A percentile compares a stretch with the other conserved stretches of the same genome.
Evolutionary conservation across 2,329 filamentous ascomycete genomes (phyloP).

Genomic region (Fonsecaea nubica): DNA sequence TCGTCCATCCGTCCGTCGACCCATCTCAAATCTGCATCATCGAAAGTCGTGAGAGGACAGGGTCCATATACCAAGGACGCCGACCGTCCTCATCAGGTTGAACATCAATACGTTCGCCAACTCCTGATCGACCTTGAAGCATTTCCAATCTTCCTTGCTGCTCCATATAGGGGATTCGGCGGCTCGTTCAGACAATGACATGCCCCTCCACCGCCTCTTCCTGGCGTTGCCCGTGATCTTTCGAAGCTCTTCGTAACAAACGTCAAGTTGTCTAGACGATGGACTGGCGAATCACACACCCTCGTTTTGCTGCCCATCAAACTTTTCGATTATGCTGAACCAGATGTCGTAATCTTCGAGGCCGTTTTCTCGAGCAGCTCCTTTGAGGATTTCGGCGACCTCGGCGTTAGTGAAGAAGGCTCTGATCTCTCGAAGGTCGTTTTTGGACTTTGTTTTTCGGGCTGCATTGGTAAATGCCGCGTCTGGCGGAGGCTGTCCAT

Average conservation of each 20-base stretch:
- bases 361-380: conserved; percentile 6
- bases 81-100: no score
- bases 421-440: not conserved
- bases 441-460: not conserved
- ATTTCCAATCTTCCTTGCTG: no score
- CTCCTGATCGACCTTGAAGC: no score
- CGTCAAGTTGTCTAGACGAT: not conserved
- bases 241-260: not conserved
- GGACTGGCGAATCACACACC: not conserved
- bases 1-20: no score
- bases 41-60: no score
- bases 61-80: no score
- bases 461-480: no score
- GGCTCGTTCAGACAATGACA: not conserved
- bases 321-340: conserved; percentile 15
- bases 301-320: not conserved
- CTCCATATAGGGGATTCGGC: no score
- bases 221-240: not conserved
- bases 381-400: conserved; percentile 13
- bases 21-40: no score
- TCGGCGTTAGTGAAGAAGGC: conserved; percentile 12
- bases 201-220: not conserved
- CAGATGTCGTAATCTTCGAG: conserved; percentile 19
- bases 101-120: no score
- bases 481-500: not conserved